A percentile compares a stretch with the other conserved stretches of the same genome.
Conservation (phyloP, 2,329 filamentous ascomycete species). For the Penicillium sp. region DNA sequence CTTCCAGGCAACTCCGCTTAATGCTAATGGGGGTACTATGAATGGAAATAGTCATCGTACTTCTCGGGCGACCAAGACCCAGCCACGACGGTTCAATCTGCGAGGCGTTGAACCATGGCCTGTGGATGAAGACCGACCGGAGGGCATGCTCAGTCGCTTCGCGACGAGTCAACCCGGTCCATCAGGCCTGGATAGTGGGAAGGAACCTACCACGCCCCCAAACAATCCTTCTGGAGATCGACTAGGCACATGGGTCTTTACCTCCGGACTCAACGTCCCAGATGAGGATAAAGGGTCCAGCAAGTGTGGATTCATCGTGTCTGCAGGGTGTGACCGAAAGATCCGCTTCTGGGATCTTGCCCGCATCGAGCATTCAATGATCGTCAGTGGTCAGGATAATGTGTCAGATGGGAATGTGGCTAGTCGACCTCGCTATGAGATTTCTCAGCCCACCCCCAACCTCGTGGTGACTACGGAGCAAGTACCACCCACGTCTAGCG, state of each 20-base stretch:
- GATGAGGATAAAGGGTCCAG: conserved; percentile 62
- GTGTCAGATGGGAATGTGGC: conserved; percentile 59
- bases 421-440: conserved; percentile 70
- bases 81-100: conserved; percentile 25
- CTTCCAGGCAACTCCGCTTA: conserved; percentile 64
- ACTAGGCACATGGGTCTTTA: conserved; percentile 72
- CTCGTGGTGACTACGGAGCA: conserved; percentile 71
- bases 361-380: conserved; percentile 73
- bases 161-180: conserved; percentile 55
- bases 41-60: conserved; percentile 49
- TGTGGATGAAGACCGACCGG: conserved; percentile 85
- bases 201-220: conserved; percentile 18
- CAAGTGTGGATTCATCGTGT: conserved; percentile 80
- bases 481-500: conserved; percentile 47
- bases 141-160: conserved; percentile 85
- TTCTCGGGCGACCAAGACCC: conserved; percentile 48
- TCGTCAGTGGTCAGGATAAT: conserved; percentile 76
- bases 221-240: conserved; percentile 28
- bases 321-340: conserved; percentile 85
- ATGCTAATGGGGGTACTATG: conserved; percentile 18
- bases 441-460: conserved; percentile 64
- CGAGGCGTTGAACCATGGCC: conserved; percentile 82
- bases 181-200: conserved; percentile 62
- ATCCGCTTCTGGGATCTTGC: conserved; percentile 92
- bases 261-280: conserved; percentile 70